Evolutionary conservation across 2,329 filamentous ascomycete species (phyloP).

Genomic region (Fusarium scirpi): DNA sequence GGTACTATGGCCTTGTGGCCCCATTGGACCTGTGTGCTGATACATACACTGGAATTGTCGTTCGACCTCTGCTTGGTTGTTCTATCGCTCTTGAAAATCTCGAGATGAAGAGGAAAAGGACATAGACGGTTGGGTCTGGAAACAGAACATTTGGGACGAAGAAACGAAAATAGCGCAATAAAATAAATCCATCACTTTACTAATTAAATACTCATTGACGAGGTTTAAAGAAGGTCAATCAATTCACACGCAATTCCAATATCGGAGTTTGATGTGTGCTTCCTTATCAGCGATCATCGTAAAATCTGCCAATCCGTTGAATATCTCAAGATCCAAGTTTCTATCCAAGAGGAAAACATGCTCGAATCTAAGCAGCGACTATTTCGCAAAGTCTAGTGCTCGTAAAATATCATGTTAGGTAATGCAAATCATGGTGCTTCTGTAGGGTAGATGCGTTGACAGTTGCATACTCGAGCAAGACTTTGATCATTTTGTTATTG

Average conservation of each 20-base stretch:
- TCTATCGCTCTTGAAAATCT: not conserved
- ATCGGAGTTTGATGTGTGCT: not conserved
- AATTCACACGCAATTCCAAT: not conserved
- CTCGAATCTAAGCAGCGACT: not conserved
- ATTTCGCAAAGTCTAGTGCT: too few relatives aligned
- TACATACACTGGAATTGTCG: not conserved
- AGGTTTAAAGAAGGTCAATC: too few relatives aligned
- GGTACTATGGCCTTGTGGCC: not conserved
- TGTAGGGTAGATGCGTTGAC: not conserved
- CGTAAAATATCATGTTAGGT: not conserved
- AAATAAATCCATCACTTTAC: not conserved
- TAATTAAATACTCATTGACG: not conserved
- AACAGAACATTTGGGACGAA: slow-evolving; percentile 2
- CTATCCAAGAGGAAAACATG: not conserved
- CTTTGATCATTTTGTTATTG: not conserved
- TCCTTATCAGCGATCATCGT: not conserved
- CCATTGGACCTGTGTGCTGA: not conserved
- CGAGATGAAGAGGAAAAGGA: not conserved
- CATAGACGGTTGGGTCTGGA: not conserved
- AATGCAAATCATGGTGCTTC: not conserved
- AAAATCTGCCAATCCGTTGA: too few relatives aligned
- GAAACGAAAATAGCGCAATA: slow-evolving; percentile 13
- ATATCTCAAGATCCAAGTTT: accelerated
- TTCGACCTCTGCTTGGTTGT: not conserved
- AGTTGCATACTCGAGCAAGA: not conserved